These are phyloP conservation scores for Neofusicoccum kwambonambiense DNA, from an alignment of 2,329 filamentous ascomycete species.

Conservation along the genomic window DNA sequence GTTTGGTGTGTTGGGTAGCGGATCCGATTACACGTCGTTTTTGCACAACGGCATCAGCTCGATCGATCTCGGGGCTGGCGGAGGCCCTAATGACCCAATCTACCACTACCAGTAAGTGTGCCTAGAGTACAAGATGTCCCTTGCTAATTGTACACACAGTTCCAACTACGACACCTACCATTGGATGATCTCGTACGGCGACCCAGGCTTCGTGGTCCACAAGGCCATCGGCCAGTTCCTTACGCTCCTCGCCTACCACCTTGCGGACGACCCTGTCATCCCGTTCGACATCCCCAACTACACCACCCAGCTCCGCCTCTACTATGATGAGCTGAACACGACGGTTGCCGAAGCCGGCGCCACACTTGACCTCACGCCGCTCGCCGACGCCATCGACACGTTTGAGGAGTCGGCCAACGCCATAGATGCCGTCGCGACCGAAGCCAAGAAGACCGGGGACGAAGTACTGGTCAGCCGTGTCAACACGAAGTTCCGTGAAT, in stretches of 20 bases:
- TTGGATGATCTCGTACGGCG: conserved; percentile 54
- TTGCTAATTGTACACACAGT: background rate
- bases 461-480: conserved; percentile 32
- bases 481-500: conserved; percentile 49
- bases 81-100: conserved; percentile 40
- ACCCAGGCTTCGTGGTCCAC: conserved; percentile 52
- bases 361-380: conserved; percentile 31
- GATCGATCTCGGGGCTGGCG: conserved; percentile 44
- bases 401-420: conserved; percentile 33
- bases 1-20: conserved; percentile 45
- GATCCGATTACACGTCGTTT: conserved; percentile 49
- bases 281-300: conserved; percentile 42
- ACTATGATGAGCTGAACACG: conserved; percentile 34
- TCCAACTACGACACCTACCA: conserved; percentile 48
- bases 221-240: conserved; percentile 50
- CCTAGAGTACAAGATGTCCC: background rate
- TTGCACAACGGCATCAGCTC: conserved; percentile 45
- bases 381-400: conserved; percentile 36
- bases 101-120: conserved; percentile 38
- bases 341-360: conserved; percentile 28
- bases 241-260: conserved; percentile 43
- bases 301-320: conserved; percentile 37
- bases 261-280: conserved; percentile 39
- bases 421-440: conserved; percentile 25
- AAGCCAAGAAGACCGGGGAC: conserved; percentile 31